Conservation (phyloP, 2,329 filamentous ascomycete genomes). For the Beauveria australis region DNA sequence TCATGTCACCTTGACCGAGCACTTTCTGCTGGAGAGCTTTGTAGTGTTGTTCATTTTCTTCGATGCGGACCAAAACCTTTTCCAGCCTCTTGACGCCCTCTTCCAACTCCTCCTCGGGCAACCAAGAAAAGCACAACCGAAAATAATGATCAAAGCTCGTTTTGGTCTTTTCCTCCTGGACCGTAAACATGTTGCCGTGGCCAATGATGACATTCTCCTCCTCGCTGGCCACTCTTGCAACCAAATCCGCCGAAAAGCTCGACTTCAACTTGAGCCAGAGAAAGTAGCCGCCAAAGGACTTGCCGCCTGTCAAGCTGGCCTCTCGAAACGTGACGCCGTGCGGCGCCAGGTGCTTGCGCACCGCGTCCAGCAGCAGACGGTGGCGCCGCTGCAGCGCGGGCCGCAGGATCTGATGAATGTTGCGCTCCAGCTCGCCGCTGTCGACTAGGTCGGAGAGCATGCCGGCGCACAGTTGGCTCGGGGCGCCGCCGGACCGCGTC, state of each 20-base stretch:
- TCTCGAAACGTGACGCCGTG: conserved; percentile 45
- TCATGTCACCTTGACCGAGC: background rate
- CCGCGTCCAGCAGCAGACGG: conserved; percentile 45
- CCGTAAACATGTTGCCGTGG: conserved; percentile 61
- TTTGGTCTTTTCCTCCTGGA: conserved; percentile 45
- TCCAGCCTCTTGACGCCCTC: conserved; percentile 61
- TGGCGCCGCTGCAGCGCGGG: conserved; percentile 40
- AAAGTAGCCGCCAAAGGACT: conserved; percentile 73
- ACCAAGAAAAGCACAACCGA: conserved; percentile 66
- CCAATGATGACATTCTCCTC: conserved; percentile 62
- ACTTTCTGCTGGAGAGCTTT: conserved; percentile 8
- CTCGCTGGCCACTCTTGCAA: conserved; percentile 48
- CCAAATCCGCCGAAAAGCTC: conserved; percentile 39
- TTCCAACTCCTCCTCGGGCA: conserved; percentile 53
- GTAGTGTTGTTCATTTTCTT: conserved; percentile 21
- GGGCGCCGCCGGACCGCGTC: conserved; percentile 49
- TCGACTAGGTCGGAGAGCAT: conserved; percentile 41
- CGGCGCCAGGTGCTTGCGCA: conserved; percentile 52
- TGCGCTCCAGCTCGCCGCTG: conserved; percentile 34
- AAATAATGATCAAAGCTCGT: conserved; percentile 51
- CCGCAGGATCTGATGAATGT: conserved; percentile 33
- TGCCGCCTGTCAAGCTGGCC: conserved; percentile 29
- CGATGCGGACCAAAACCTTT: conserved; percentile 30
- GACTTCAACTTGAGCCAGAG: conserved; percentile 65
- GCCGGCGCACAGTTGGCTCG: conserved; percentile 45